phyloP scores from a whole-genome alignment of 176 grass and related monocot species.

The Bothriochloa decipiens region DNA sequence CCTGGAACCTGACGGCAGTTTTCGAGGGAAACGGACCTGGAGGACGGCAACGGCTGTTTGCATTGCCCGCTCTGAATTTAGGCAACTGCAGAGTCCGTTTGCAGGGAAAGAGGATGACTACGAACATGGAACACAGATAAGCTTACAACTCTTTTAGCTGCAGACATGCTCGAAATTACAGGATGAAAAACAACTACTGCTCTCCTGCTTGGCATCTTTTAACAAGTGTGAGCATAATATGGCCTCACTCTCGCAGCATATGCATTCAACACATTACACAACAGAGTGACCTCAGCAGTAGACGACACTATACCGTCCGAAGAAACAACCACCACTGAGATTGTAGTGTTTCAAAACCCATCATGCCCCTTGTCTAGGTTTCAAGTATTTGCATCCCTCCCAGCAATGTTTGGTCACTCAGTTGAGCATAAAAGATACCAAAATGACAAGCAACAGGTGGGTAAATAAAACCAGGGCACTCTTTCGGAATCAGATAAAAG shows the following conservation, averaged over 20 bases:
- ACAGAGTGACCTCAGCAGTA: not conserved
- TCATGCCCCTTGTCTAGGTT: not conserved
- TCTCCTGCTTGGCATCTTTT: not conserved
- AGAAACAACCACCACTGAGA: not conserved
- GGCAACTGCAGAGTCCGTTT: not conserved
- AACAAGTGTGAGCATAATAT: no score
- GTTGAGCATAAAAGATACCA: not conserved
- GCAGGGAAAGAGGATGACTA: not conserved
- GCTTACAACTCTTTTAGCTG: no score
- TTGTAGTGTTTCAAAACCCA: constrained; percentile 4
- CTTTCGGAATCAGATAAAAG: not conserved
- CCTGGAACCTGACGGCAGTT: not conserved
- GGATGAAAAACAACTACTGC: not conserved
- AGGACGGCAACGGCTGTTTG: not conserved
- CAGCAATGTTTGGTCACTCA: not conserved
- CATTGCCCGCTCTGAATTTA: not conserved
- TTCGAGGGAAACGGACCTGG: not conserved
- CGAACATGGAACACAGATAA: not conserved
- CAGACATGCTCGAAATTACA: not conserved
- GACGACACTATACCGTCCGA: not conserved
- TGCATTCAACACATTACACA: not conserved
- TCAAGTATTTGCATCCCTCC: constrained; percentile 27
- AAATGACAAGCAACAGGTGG: not conserved
- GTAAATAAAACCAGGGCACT: not conserved
- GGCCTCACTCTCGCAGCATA: not conserved